These are phyloP conservation scores for Cunninghamia lanceolata DNA, from an alignment of 75 land plant species.

Conservation along the genomic window DNA sequence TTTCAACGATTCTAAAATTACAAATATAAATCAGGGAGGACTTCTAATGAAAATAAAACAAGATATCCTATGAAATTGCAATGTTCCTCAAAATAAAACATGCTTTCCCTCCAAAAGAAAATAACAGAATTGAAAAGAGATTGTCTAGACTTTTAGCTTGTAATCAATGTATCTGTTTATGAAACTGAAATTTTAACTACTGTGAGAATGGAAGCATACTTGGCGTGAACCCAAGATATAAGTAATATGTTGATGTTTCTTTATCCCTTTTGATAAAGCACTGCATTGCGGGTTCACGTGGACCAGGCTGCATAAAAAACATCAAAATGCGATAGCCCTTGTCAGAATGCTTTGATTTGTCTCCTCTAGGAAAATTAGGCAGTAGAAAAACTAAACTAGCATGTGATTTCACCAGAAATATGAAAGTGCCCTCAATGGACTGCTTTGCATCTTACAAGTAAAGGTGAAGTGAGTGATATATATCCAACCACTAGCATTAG, in stretches of 20 bases:
- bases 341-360: conserved; percentile 7
- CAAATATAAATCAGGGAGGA: neutral
- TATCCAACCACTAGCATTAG: neutral
- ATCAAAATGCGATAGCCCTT: neutral
- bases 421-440: neutral
- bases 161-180: neutral
- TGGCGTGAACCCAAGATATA: conserved; percentile 61
- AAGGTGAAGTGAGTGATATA: neutral
- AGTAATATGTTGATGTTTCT: conserved; percentile 64
- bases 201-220: conserved; percentile 36
- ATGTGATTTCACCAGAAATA: neutral
- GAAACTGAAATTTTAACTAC: neutral
- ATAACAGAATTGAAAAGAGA: neutral
- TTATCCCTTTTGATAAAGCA: conserved; percentile 72
- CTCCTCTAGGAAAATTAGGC: neutral
- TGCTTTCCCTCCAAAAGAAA: neutral
- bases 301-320: conserved; percentile 63
- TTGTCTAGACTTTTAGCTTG: neutral
- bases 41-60: neutral
- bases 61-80: conserved; percentile 2
- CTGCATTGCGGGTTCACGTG: conserved; percentile 60
- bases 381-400: neutral
- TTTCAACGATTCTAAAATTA: neutral
- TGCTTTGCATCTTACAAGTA: neutral
- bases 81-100: neutral